Evolutionary conservation across 2,329 filamentous ascomycete genomes (phyloP), one percentile per base, ranked within the genome.

Genomic region (Didymella glomerata): DNA sequence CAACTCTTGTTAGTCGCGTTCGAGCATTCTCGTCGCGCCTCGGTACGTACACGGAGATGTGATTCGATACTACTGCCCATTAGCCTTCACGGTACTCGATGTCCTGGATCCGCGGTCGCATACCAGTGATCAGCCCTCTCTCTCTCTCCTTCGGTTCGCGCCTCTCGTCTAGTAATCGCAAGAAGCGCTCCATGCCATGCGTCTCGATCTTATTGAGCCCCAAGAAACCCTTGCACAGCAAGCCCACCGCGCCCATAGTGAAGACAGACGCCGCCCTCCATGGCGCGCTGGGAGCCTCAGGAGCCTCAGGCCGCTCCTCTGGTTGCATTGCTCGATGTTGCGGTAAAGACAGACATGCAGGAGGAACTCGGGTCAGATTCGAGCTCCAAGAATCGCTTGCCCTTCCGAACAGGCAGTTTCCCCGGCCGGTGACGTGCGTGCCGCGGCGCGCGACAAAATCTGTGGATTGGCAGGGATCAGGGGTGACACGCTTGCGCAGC

Each of bases 121-220:
- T 80, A 92, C 90, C 91, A 65, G 94, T 98, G 61, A 98, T 83
- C 61, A 98, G 83, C 18, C 94, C 95, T 68, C 88, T 86, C 57
- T 89, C 82, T 64, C 92, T 87, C 49, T 83, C 83, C 41, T 85
- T 83, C 3, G 86, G 80, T 75, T 93, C 85, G 66, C 84, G 83
- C 61, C 94, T 86, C 66, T 85, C 84, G 68, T 97, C 93, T 36
- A 98, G 79, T 4, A 94, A 79, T 48, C 87, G 82, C 34, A 95
- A 80, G 65, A 99, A 95, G 11, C 83, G 80, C 47, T 93, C 87
- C 61, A 96, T 80, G 1, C 94, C 94, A 68, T 88, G 84, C 5
- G 91, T 86, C 75, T 97, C 88, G 46, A 92, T 88, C 25, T 83
- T 85, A 76, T 90, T 96, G 62, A 94, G 77, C 0, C 86, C 86